A percentile compares a stretch with the other conserved stretches of the same genome.
Conservation (phyloP, 768 basidiomycete genomes). For the Kwoniella sp. region DNA sequence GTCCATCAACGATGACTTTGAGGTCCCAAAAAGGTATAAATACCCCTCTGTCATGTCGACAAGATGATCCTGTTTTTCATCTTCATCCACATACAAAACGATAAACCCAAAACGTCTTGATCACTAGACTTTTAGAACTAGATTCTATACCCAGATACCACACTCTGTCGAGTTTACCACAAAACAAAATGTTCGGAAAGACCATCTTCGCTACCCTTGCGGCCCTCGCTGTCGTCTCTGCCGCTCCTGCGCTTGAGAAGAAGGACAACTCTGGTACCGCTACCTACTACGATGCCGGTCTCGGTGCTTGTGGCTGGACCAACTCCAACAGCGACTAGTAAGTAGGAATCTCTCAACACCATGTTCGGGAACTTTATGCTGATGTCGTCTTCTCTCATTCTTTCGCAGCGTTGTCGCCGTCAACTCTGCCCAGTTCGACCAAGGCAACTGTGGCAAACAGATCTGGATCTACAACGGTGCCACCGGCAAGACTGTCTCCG, state of each 20-base stretch:
- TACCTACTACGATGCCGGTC: constrained; percentile 24
- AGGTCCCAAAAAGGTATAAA: constrained; percentile 16
- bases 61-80: neutral
- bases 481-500: constrained; percentile 19
- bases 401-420: constrained; percentile 41
- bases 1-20: neutral
- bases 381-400: neutral
- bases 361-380: neutral
- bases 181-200: constrained; percentile 36
- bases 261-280: constrained; percentile 33
- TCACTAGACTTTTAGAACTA: neutral
- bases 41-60: constrained; percentile 2
- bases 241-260: constrained; percentile 28
- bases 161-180: neutral
- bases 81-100: constrained; percentile 2
- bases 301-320: constrained; percentile 28
- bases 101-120: constrained; percentile 8
- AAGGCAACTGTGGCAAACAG: constrained; percentile 18
- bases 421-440: constrained; percentile 39
- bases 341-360: neutral
- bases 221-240: constrained; percentile 14
- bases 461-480: constrained; percentile 23
- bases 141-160: neutral
- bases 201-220: constrained; percentile 20
- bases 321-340: constrained; percentile 36